These are phyloP conservation scores for Verbena officinalis DNA, from an alignment of 257 asterid species.

Conservation along the genomic window DNA sequence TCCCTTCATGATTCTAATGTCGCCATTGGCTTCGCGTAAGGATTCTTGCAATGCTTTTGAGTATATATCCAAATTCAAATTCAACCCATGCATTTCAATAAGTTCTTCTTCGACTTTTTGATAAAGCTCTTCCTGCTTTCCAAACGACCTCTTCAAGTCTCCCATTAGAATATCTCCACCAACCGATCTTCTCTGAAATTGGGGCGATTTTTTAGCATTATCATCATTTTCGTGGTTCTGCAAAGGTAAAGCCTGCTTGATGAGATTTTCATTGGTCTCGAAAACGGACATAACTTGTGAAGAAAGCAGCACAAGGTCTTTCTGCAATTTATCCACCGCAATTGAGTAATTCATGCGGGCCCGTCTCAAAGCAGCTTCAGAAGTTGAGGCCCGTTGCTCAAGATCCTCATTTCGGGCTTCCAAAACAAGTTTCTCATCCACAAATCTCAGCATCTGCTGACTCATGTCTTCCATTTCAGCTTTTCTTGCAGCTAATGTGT, in stretches of 20 bases:
- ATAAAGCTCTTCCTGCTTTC: constrained; percentile 76
- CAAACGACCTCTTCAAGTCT: constrained; percentile 81
- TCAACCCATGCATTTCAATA: constrained; percentile 66
- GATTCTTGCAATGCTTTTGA: constrained; percentile 68
- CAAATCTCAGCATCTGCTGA: constrained; percentile 57
- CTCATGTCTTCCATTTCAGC: constrained; percentile 72
- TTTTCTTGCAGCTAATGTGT: constrained; percentile 59
- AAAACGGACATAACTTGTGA: constrained; percentile 94
- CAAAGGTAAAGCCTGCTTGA: constrained; percentile 76
- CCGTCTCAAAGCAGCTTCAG: constrained; percentile 87
- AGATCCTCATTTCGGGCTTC: constrained; percentile 77
- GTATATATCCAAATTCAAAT: constrained; percentile 74
- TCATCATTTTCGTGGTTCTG: constrained; percentile 40
- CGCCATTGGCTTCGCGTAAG: constrained; percentile 57
- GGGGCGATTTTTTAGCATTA: constrained; percentile 36
- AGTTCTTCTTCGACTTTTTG: constrained; percentile 88
- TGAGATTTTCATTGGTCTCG: constrained; percentile 83
- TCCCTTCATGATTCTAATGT: constrained; percentile 40
- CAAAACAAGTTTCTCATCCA: constrained; percentile 66
- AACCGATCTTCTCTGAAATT: constrained; percentile 42
- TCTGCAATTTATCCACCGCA: constrained; percentile 91
- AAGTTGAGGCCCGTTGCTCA: constrained; percentile 68
- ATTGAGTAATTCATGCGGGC: constrained; percentile 93
- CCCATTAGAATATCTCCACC: constrained; percentile 79
- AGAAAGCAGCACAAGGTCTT: constrained; percentile 94